Conservation (phyloP, 352 stramenopile genomes). For the Globisporangium emineosum region DNA sequence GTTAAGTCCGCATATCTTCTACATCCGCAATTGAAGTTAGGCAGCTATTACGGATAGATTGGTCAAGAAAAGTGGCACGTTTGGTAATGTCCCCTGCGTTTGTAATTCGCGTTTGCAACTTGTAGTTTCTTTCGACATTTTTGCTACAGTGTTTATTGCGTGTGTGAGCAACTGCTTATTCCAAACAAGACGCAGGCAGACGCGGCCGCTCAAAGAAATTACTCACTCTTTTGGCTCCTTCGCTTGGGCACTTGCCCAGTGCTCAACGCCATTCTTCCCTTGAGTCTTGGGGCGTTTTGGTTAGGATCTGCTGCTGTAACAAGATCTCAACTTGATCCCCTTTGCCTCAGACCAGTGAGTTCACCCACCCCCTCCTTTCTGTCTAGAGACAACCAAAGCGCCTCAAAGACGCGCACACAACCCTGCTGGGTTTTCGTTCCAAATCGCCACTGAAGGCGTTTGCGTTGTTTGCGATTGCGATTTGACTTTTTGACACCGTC, state of each 20-base stretch:
- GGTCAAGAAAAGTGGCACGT: neutral
- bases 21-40: neutral
- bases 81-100: neutral
- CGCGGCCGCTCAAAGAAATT: neutral
- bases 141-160: too few relatives aligned
- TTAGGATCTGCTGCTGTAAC: too few relatives aligned
- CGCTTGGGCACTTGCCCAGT: too few relatives aligned
- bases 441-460: too few relatives aligned
- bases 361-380: neutral
- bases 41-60: too few relatives aligned
- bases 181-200: neutral
- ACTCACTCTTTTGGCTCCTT: neutral
- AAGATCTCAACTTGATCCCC: too few relatives aligned
- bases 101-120: conserved; percentile 2
- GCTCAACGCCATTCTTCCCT: too few relatives aligned
- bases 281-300: too few relatives aligned
- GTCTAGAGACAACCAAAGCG: neutral
- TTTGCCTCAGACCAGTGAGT: neutral
- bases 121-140: conserved; percentile 1
- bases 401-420: neutral
- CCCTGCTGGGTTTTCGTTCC: too few relatives aligned
- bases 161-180: neutral
- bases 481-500: too few relatives aligned
- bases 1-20: neutral
- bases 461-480: neutral